phyloP scores from a whole-genome alignment of 805 yeast genomes.

The Candida palmyrensis region DNA sequence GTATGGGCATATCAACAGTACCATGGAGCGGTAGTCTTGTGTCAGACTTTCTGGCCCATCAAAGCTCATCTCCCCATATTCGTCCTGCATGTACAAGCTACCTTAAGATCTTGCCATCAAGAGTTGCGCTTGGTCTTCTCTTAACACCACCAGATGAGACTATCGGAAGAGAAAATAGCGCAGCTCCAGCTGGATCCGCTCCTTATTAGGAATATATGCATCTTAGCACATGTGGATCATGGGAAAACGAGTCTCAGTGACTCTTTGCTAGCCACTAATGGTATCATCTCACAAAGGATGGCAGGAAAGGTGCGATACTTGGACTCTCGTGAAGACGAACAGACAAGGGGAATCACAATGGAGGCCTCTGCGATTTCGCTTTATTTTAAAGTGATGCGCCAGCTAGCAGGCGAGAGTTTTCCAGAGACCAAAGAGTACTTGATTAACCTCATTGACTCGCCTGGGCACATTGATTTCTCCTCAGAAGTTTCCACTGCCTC shows the following conservation, averaged over 20 bases:
- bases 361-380: slow-evolving; percentile 92
- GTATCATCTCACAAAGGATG: slow-evolving; percentile 88
- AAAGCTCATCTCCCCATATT: background rate
- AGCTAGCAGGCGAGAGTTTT: slow-evolving; percentile 16
- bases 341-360: slow-evolving; percentile 95
- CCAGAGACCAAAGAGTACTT: slow-evolving; percentile 65
- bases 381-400: slow-evolving; percentile 68
- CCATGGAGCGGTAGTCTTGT: too few relatives aligned
- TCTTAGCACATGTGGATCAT: slow-evolving; percentile 97
- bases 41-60: background rate
- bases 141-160: slow-evolving; percentile 42
- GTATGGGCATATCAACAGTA: slow-evolving; percentile 18
- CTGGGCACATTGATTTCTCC: slow-evolving; percentile 98
- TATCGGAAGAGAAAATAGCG: slow-evolving; percentile 59
- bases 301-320: slow-evolving; percentile 93
- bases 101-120: too few relatives aligned
- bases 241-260: slow-evolving; percentile 96
- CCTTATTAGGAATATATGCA: slow-evolving; percentile 83
- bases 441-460: slow-evolving; percentile 92
- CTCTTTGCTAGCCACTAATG: slow-evolving; percentile 88
- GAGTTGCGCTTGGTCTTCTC: too few relatives aligned
- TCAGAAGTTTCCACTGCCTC: slow-evolving; percentile 96
- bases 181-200: slow-evolving; percentile 65
- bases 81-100: too few relatives aligned
- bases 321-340: slow-evolving; percentile 95